Base-by-base conservation (phyloP, 345 rosid genomes). In the Eucalyptus globulus region DNA sequence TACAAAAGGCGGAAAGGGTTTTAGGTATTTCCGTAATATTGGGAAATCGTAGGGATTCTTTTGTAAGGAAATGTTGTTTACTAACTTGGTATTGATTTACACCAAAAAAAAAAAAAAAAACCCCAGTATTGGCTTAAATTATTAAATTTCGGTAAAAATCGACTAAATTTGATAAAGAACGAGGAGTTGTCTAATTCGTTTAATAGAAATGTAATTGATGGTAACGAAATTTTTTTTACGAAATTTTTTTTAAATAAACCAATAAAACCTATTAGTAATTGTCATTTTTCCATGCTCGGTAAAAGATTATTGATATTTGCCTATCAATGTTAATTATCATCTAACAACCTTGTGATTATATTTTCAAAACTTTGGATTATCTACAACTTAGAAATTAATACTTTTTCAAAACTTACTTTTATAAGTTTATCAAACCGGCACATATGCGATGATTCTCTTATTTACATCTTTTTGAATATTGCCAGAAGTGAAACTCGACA, bases 401-500 rank as follows among this genome's bases (percentile, higher is more conserved):
- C 26, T 34, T 34, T 17, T 69, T 34, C 11, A 5, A 11, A 34
- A 69, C 9, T 40, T 22, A 6, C 16, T 5, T 76, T 40, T 4
- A 21, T 21, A 37, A 76, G 5, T 40, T 37, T 40, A 37, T 15
- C 5, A 72, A 72, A 11, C 1, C 0, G 1, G 3, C 9, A 0
- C 15, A 40, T 76, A 40, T 40, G 8, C 1, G 1, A 72, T 72
- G 0, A 1, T 37, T 72, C 3, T 72, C 5, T 21, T 19, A 0
- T 10, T 0, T 0, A 72, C 3, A 0, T 10, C 14, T 37, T 72
- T 72, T 5, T 6, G 0, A 21, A 72, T 4, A 1, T 72, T 0
- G 1, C 3, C 3, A 0, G 0, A 76, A 10, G 6, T 11, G 5
- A 37, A 72, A 24, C 14, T 6, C 0, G 0, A 0, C 0, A 0